phyloP scores from a whole-genome alignment of 148 eudicot species.

The Hydrangea macrophylla region DNA sequence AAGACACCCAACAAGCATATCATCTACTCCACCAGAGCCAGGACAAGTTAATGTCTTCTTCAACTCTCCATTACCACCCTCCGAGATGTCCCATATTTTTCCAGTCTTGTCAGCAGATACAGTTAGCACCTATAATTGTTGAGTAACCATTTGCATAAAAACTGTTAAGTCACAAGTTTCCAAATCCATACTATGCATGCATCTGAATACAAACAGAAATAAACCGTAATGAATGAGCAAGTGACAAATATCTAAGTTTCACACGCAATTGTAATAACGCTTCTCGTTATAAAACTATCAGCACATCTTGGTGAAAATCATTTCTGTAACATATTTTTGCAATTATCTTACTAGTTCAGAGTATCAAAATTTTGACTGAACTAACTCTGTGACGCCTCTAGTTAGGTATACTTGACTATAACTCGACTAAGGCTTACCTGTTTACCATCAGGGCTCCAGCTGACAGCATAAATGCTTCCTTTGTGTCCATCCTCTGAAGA shows the following conservation, averaged over 20 bases:
- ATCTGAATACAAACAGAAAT: not conserved
- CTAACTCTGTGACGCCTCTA: not conserved
- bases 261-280: not conserved
- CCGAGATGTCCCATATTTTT: slow-evolving; percentile 81
- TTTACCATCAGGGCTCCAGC: slow-evolving; percentile 94
- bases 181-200: not conserved
- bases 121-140: slow-evolving; percentile 61
- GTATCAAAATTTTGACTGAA: not conserved
- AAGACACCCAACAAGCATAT: slow-evolving; percentile 96
- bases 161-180: too few relatives aligned
- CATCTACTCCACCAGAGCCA: slow-evolving; percentile 87
- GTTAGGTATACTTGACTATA: not conserved
- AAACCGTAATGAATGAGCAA: too few relatives aligned
- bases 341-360: not conserved
- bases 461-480: slow-evolving; percentile 92
- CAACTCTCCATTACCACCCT: slow-evolving; percentile 63
- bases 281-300: not conserved
- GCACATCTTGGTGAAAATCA: not conserved
- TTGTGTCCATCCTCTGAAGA: slow-evolving; percentile 81
- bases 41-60: slow-evolving; percentile 60
- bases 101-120: slow-evolving; percentile 97
- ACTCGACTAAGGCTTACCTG: slow-evolving; percentile 38
- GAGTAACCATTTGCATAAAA: slow-evolving; percentile 2
- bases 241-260: not conserved
- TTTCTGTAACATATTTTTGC: not conserved